These are phyloP conservation scores for Vinca minor DNA, from an alignment of 257 asterid genomes.

Conservation along the genomic window DNA sequence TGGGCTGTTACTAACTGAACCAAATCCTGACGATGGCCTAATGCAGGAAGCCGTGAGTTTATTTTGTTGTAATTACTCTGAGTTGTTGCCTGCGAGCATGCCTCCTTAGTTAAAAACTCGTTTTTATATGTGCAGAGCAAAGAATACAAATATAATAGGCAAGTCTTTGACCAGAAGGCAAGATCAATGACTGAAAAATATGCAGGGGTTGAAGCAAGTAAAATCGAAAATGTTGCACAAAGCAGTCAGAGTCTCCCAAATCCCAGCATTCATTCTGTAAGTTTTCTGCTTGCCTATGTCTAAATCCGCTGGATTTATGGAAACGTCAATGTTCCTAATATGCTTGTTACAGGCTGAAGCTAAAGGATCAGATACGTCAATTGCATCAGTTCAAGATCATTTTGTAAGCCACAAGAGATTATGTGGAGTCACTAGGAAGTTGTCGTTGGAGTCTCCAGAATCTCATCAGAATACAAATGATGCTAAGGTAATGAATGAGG, in stretches of 20 bases:
- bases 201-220: constrained; percentile 41
- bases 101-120: constrained; percentile 6
- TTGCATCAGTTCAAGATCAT: constrained; percentile 14
- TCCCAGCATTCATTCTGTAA: constrained; percentile 34
- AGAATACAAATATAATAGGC: constrained; percentile 78
- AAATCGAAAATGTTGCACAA: constrained; percentile 21
- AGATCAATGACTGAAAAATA: constrained; percentile 73
- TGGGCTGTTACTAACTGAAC: constrained; percentile 68
- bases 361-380: constrained; percentile 29
- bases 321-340: constrained; percentile 10
- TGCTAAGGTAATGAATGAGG: constrained; percentile 17
- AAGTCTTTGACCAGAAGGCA: constrained; percentile 70
- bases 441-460: constrained; percentile 41
- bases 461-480: constrained; percentile 20
- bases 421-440: constrained; percentile 42
- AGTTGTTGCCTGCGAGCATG: constrained; percentile 7
- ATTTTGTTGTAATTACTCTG: constrained; percentile 7
- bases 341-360: constrained; percentile 33
- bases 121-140: constrained; percentile 48
- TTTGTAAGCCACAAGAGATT: constrained; percentile 20
- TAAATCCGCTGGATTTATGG: not conserved
- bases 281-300: constrained; percentile 15
- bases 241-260: constrained; percentile 22
- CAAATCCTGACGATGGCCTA: constrained; percentile 90
- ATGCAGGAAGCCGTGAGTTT: constrained; percentile 81